Conservation (phyloP, 2,329 filamentous ascomycete genomes). For the Trichophyton simii region DNA sequence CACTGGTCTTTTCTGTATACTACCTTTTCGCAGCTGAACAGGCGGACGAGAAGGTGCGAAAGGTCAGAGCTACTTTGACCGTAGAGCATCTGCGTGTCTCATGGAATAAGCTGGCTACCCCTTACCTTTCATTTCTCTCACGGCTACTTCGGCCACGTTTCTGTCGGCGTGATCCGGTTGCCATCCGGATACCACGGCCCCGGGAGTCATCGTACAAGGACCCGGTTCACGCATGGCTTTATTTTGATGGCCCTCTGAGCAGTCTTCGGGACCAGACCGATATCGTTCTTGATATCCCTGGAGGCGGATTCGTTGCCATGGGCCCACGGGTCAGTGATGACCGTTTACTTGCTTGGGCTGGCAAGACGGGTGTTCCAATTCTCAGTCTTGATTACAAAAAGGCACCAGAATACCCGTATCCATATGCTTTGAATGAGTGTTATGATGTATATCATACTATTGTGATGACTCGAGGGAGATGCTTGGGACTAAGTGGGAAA, state of each 20-base stretch:
- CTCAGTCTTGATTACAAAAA: slow-evolving; percentile 86
- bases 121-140: slow-evolving; percentile 65
- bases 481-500: slow-evolving; percentile 59
- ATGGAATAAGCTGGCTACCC: slow-evolving; percentile 90
- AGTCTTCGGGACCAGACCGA: slow-evolving; percentile 64
- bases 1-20: slow-evolving; percentile 73
- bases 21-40: slow-evolving; percentile 88
- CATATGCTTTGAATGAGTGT: slow-evolving; percentile 75
- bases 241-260: slow-evolving; percentile 77
- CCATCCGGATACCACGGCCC: slow-evolving; percentile 73
- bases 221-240: slow-evolving; percentile 76
- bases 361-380: slow-evolving; percentile 74
- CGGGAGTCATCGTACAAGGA: slow-evolving; percentile 68
- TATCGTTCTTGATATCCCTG: slow-evolving; percentile 78
- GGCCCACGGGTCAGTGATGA: slow-evolving; percentile 88
- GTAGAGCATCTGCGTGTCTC: slow-evolving; percentile 83
- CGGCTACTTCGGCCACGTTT: slow-evolving; percentile 63
- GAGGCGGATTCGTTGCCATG: slow-evolving; percentile 95
- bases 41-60: slow-evolving; percentile 91
- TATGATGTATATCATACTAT: slow-evolving; percentile 73
- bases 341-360: slow-evolving; percentile 84
- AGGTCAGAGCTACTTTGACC: slow-evolving; percentile 73
- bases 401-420: slow-evolving; percentile 72
- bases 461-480: slow-evolving; percentile 57
- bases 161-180: slow-evolving; percentile 67